These are phyloP conservation scores for Penicillium paxilli DNA, from an alignment of 495 filamentous ascomycete species.

Conservation along the genomic window DNA sequence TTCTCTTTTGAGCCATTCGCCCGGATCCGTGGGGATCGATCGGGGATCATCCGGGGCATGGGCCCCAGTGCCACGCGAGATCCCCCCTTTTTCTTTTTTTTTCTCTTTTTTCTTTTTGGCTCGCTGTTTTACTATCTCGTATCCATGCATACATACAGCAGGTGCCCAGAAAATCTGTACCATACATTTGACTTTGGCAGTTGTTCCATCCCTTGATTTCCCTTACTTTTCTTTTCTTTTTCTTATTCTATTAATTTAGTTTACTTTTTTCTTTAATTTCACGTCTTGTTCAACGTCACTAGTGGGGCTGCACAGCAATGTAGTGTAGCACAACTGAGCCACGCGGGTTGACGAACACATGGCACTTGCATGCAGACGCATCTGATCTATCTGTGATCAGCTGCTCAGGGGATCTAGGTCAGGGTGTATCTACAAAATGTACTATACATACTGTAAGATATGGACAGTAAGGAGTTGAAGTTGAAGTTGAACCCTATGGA, in stretches of 20 bases:
- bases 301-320: constrained; percentile 3
- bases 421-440: not conserved
- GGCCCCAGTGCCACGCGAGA: constrained; percentile 21
- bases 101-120: constrained; percentile 3
- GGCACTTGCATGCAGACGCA: constrained; percentile 27
- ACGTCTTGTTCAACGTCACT: not conserved
- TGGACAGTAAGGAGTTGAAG: too few relatives aligned
- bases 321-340: not conserved
- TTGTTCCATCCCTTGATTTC: not conserved
- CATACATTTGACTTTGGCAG: not conserved
- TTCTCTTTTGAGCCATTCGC: constrained; percentile 3
- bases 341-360: constrained; percentile 26
- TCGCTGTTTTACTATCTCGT: too few relatives aligned
- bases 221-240: not conserved
- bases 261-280: not conserved
- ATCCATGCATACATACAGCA: too few relatives aligned
- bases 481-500: not conserved
- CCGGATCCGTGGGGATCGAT: constrained; percentile 29
- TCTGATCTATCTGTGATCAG: constrained; percentile 14
- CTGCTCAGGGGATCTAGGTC: not conserved
- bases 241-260: too few relatives aligned
- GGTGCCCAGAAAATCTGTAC: too few relatives aligned
- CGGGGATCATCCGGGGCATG: constrained; percentile 33
- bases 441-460: not conserved
- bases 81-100: constrained; percentile 10